Percentiles rank a stretch among this genome's conserved stretches.
These are phyloP conservation scores for Actinomortierella ambigua DNA, from an alignment of 371 early-diverging fungal genomes.

Conservation along the genomic window DNA sequence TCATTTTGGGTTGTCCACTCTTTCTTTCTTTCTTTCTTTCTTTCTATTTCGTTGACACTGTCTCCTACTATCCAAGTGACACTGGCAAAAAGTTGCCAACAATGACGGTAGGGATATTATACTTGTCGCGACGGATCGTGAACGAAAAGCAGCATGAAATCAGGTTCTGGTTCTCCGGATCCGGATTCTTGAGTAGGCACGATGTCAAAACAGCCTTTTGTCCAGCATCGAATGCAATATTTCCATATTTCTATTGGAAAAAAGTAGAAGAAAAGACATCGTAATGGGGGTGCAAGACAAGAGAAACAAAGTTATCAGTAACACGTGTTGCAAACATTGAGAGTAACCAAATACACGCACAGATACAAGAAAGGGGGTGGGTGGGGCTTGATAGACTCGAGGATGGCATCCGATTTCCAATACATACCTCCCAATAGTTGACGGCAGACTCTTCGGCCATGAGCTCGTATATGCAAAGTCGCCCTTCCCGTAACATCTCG, in stretches of 20 bases:
- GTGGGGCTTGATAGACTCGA: not conserved
- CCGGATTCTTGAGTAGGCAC: constrained; percentile 69
- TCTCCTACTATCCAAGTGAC: constrained; percentile 32
- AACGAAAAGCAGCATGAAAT: constrained; percentile 90
- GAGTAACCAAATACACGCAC: not conserved
- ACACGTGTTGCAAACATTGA: no score
- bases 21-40: not conserved
- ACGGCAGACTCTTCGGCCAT: constrained; percentile 92
- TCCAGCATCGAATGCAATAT: constrained; percentile 93
- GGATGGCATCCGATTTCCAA: not conserved
- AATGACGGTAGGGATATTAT: constrained; percentile 83
- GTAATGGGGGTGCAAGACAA: no score
- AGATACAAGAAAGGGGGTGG: not conserved
- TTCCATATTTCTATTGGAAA: constrained; percentile 81
- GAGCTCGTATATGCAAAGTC: constrained; percentile 88
- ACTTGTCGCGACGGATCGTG: constrained; percentile 90
- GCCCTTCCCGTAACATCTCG: constrained; percentile 76
- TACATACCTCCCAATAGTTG: constrained; percentile 83
- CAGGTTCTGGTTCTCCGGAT: constrained; percentile 58
- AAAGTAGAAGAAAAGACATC: constrained; percentile 1
- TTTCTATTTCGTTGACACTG: not conserved
- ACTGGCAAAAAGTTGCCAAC: constrained; percentile 87
- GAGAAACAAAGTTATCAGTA: no score
- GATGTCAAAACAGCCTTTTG: constrained; percentile 95
- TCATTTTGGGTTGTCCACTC: not conserved